These are phyloP conservation scores for Penicillium argentinense DNA, from an alignment of 495 filamentous ascomycete species.

Conservation along the genomic window DNA sequence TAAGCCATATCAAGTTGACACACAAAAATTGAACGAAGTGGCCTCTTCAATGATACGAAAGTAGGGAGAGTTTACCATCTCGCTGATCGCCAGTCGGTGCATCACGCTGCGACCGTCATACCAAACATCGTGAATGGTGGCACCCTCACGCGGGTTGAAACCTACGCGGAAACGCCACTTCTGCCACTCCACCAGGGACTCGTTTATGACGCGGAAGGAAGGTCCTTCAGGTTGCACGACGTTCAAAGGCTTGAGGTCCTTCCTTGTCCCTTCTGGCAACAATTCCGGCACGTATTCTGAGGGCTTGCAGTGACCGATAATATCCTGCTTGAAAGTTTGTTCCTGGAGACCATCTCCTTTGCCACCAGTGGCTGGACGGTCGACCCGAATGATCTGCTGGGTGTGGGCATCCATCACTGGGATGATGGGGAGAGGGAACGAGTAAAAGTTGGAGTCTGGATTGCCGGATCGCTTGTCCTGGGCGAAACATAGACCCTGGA, in stretches of 20 bases:
- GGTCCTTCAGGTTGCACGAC: slow-evolving; percentile 78
- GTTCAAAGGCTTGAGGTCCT: slow-evolving; percentile 75
- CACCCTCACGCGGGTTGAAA: slow-evolving; percentile 69
- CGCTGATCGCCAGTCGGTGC: slow-evolving; percentile 69
- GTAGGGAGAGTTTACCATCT: too few relatives aligned
- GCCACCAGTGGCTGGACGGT: slow-evolving; percentile 49
- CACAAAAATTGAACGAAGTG: too few relatives aligned
- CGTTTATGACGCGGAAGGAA: slow-evolving; percentile 60
- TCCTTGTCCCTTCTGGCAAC: slow-evolving; percentile 56
- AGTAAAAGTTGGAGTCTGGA: slow-evolving; percentile 68
- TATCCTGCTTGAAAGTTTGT: slow-evolving; percentile 49
- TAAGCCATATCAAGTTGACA: too few relatives aligned
- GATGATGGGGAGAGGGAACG: slow-evolving; percentile 74
- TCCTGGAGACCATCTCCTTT: slow-evolving; percentile 40
- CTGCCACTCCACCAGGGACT: slow-evolving; percentile 61
- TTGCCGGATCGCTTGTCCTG: slow-evolving; percentile 40
- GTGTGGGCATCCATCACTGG: slow-evolving; percentile 72
- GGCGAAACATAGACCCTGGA: slow-evolving; percentile 54
- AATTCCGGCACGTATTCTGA: slow-evolving; percentile 71
- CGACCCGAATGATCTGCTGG: slow-evolving; percentile 60
- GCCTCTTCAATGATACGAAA: too few relatives aligned
- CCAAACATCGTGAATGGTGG: slow-evolving; percentile 66
- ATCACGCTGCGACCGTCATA: slow-evolving; percentile 74
- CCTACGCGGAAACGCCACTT: slow-evolving; percentile 70
- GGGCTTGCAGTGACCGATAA: slow-evolving; percentile 45